Base-by-base conservation (phyloP, 768 basidiomycete genomes). In the Chalciporus sphaerocephalus region DNA sequence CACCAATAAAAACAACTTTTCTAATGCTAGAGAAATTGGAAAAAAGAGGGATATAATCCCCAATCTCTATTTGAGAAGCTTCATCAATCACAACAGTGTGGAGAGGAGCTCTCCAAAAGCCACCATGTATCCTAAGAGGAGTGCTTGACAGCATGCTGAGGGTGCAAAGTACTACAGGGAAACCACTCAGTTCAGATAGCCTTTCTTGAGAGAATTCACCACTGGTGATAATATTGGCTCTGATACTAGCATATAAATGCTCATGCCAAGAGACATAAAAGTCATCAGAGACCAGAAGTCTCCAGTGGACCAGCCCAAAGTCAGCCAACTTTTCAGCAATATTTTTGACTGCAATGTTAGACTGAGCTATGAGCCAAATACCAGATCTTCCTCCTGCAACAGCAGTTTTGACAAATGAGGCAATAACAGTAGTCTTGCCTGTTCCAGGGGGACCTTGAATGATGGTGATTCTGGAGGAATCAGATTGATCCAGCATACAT, bases 291-390 rank as follows among this genome's bases (percentile, higher is more conserved):
- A 91, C 83, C 3, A 92, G 59, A 2, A 92, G 69, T 49, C 70
- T 80, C 76, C 81, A 92, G 8, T 75, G 52, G 3, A 53, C 35
- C 47, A 87, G 78, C 0, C 67, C 72, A 57, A 76, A 68, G 7
- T 73, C 63, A n/a, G 70, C 63, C 15, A 92, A 67, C 67, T 89
- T 88, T 57, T 87, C 85, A 42, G 87, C 89, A 67, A 92, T 91
- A 53, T 92, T 92, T 64, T 89, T 91, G 17, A 92, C 90, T 38
- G 87, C 90, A 39, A 92, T 80, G 70, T 92, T 92, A 15, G 85
- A 86, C 57, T 92, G 86, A 25, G 90, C 87, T 57, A 89, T 70
- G 5, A 92, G 76, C 85, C 87, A 92, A 11, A 90, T 80, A 0
- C 85, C 81, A 50, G 60, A 53, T 16, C 63, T 57, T 0, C 69